These are phyloP conservation scores for Brasenia schreberi DNA, from an alignment of 164 flowering plant species.

Conservation along the genomic window DNA sequence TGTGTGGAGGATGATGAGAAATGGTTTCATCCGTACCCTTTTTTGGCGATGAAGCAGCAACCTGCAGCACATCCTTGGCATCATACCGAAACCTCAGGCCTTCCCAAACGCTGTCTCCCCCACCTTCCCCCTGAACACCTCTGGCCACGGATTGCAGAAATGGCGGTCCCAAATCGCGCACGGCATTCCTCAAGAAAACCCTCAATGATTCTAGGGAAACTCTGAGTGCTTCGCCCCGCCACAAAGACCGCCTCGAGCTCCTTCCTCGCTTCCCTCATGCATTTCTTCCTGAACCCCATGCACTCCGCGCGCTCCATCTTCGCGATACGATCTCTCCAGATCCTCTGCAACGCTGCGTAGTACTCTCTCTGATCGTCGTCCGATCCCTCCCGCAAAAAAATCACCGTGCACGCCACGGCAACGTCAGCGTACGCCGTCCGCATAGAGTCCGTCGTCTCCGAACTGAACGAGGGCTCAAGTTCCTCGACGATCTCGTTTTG, in stretches of 20 bases:
- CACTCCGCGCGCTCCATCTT: constrained; percentile 16
- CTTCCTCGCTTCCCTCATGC: constrained; percentile 20
- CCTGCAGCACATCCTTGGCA: no score
- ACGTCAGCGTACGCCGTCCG: constrained; percentile 40
- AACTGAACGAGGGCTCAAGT: constrained; percentile 11
- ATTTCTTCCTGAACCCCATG: constrained; percentile 25
- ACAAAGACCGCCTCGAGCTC: constrained; percentile 37
- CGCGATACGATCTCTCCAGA: constrained; percentile 42
- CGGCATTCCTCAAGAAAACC: constrained; percentile 33
- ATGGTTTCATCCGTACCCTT: no score
- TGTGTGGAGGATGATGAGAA: no score
- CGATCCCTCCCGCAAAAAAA: constrained; percentile 14
- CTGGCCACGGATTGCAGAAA: constrained; percentile 33
- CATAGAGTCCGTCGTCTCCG: constrained; percentile 17
- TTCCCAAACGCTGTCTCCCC: background rate
- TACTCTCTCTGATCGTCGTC: constrained; percentile 12
- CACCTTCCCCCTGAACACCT: background rate
- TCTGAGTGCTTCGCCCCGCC: constrained; percentile 22
- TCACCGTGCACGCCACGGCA: constrained; percentile 41
- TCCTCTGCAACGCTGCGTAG: constrained; percentile 30
- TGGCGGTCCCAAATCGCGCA: constrained; percentile 36
- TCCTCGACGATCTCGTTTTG: constrained; percentile 31
- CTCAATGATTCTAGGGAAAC: constrained; percentile 25
- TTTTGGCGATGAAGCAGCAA: no score
- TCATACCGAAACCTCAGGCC: background rate